Evolutionary conservation across 495 filamentous ascomycete genomes (phyloP), one percentile per base, ranked within the genome.

Genomic region (Hypoxylon cercidicola): DNA sequence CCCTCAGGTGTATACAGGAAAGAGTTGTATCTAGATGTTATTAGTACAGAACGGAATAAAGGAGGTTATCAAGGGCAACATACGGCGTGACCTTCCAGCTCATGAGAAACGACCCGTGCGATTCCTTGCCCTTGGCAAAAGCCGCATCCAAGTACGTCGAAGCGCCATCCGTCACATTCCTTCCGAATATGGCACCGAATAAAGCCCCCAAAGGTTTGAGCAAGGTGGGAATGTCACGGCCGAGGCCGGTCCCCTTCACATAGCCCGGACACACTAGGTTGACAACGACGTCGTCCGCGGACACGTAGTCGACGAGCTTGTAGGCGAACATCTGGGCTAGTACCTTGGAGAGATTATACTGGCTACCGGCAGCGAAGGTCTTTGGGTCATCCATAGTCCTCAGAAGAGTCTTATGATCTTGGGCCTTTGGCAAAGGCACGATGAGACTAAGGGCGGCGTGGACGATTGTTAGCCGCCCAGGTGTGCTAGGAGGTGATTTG

Each of bases 211-310:
- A 35, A 9, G 68, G 30, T 20, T 50, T 64, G 13, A 74, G 23
- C 0, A 67, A 41, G 12, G 64, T 55, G 3, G 44, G 61, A 0
- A 53, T 57, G 4, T 79, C 75, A 15, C 76, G 75, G 10, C 56
- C 54, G 3, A 85, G 64, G 4, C 74, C 57, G 1, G 80, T 84
- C 20, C 79, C 81, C 43, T 76, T 77, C 10, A 69, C 71, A 45
- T 73, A 74, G n/a, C 77, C 82, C 0, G 81, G 81, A 30, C 82
- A 77, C 0, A 77, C 79, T 0, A 81, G 41, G 64, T 84, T 84
- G 13, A 85, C 67, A 16, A 84, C 69, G 0, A 83, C 77, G 23
- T 83, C 80, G 30, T 81, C 69, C 30, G 74, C 57, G 2, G 64
- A 73, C 11, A 83, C 77, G 52, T 74, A 74, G 10, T 82, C 73